These are phyloP conservation scores for Monosporascus ibericus DNA, from an alignment of 2,329 filamentous ascomycete species.

Conservation along the genomic window DNA sequence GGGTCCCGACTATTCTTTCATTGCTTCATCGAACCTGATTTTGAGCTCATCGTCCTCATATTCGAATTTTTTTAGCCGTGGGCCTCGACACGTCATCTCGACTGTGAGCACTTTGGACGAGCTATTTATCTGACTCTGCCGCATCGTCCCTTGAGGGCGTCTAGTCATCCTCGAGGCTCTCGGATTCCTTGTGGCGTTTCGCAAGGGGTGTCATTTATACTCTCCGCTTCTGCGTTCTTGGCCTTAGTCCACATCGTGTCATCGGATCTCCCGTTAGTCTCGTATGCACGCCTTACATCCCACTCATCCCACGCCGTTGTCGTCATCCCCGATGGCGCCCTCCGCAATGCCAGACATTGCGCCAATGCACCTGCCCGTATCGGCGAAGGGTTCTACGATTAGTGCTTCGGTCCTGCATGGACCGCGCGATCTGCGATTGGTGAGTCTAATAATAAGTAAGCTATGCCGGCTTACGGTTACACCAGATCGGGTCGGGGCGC, in stretches of 20 bases:
- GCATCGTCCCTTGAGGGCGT: too few relatives aligned
- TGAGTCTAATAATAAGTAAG: constrained; percentile 28
- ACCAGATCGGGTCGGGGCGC: constrained; percentile 13
- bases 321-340: constrained; percentile 40
- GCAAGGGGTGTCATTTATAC: background rate
- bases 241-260: background rate
- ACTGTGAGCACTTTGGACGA: background rate
- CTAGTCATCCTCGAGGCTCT: background rate
- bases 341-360: constrained; percentile 39
- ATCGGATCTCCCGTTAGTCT: constrained; percentile 2
- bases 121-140: background rate
- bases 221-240: background rate
- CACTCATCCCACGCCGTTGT: constrained; percentile 29
- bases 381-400: constrained; percentile 38
- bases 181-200: background rate
- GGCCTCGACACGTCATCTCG: background rate
- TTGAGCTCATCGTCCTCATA: background rate
- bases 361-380: constrained; percentile 38
- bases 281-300: constrained; percentile 15
- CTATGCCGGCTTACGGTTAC: constrained; percentile 20
- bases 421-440: constrained; percentile 50
- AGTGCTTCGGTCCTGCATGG: constrained; percentile 53
- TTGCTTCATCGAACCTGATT: constrained; percentile 4
- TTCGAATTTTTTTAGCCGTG: background rate
- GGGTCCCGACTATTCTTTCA: constrained; percentile 3